Conservation (phyloP, 768 basidiomycete genomes). For the Calvatia gigantea region DNA sequence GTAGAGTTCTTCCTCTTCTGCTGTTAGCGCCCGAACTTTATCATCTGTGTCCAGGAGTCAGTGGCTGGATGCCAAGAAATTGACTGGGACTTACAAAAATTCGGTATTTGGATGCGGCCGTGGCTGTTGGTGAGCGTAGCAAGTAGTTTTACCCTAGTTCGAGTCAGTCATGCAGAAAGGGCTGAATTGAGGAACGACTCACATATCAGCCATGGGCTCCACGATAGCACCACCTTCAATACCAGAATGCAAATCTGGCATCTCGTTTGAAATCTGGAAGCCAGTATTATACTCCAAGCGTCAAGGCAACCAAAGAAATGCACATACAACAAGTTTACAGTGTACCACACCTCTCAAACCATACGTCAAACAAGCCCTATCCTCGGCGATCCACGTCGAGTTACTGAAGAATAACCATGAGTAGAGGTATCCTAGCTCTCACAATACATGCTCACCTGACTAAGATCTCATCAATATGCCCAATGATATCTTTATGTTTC, state of each 20-base stretch:
- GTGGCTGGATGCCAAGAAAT: neutral
- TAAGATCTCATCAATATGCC: slow-evolving; percentile 84
- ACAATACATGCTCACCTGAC: slow-evolving; percentile 52
- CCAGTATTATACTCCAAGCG: neutral
- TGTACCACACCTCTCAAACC: slow-evolving; percentile 94
- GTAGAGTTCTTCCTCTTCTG: slow-evolving; percentile 67
- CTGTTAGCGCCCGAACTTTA: slow-evolving; percentile 63
- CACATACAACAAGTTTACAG: slow-evolving; percentile 65
- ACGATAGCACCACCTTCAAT: slow-evolving; percentile 84
- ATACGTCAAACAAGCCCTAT: slow-evolving; percentile 91
- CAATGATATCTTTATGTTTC: slow-evolving; percentile 77
- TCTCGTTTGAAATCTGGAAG: slow-evolving; percentile 59
- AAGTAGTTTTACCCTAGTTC: slow-evolving; percentile 69
- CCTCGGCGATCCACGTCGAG: slow-evolving; percentile 95
- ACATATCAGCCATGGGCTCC: slow-evolving; percentile 97
- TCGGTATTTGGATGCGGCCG: slow-evolving; percentile 64
- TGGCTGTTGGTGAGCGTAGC: slow-evolving; percentile 61
- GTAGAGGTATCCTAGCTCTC: neutral
- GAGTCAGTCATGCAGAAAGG: neutral
- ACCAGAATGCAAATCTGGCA: slow-evolving; percentile 89
- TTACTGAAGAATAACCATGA: slow-evolving; percentile 48
- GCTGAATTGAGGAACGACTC: slow-evolving; percentile 16
- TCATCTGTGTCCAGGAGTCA: slow-evolving; percentile 49
- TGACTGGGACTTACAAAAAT: slow-evolving; percentile 65
- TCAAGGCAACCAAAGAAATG: neutral